Evolutionary conservation across 2,329 filamentous ascomycete species (phyloP), one percentile per base, ranked within the genome.

Genomic region (Ophiocordyceps camponoti-saundersi): DNA sequence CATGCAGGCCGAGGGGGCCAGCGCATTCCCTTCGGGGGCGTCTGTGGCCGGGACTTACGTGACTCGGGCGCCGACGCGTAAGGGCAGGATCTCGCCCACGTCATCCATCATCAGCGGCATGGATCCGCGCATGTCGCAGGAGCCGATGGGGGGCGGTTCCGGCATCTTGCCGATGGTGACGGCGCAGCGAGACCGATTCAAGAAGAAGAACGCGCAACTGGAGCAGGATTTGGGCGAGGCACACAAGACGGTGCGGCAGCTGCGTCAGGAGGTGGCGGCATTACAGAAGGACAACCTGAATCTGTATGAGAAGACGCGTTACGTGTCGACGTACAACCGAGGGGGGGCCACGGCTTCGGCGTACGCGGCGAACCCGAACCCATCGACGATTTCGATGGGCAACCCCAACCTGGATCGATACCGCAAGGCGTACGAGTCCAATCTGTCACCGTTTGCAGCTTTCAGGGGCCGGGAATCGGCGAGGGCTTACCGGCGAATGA

Each of bases 61-160:
- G 46, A 90, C 74, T 2, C 63, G 71, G 13, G 71, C 70, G 39
- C 70, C 73, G 1, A 72, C 77, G 18, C 75, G 84, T 44, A 77
- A 79, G 56, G 78, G 83, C 29, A 77, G 82, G 40, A 70, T 83
- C 16, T 96, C 92, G 3, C 93, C 92, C 0, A 96, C 92, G 1
- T 96, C 90, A 4, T 96, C 90, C 20, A 96, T 98, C 56, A 96
- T 98, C 56, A 95, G 89, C 50, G 92, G 92, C n/a, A 88, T 95
- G 59, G 85, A 94, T 57, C 80, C 84, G 21, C 73, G 77, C 42
- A 69, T 49, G 16, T 52, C 55, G 41, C 68, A 65, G 44, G 84
- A 87, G 44, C 71, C 80, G 10, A 73, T 82, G 47, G 84, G 83
- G 30, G 73, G 85, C 47, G 85, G 86, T 2, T 85, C 85, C 0